Conservation (phyloP, 345 rosid species). For the Isatis tinctoria region DNA sequence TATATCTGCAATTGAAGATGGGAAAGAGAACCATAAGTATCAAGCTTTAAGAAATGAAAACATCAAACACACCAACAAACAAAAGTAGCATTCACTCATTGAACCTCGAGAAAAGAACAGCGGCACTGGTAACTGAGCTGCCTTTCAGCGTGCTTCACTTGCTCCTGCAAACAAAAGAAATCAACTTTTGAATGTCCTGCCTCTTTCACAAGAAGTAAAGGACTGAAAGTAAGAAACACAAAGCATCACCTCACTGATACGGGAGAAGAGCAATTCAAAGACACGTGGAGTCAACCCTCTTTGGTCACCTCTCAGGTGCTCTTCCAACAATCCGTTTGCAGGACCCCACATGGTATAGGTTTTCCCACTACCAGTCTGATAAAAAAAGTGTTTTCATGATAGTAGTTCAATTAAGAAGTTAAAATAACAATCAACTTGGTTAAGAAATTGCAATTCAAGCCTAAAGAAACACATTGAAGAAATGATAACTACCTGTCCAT, state of each 20-base stretch:
- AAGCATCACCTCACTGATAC: constrained; percentile 75
- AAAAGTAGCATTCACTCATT: constrained; percentile 5
- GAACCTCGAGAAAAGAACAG: constrained; percentile 95
- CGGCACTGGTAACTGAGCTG: constrained; percentile 96
- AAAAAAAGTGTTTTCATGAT: constrained; percentile 14
- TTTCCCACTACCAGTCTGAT: constrained; percentile 95
- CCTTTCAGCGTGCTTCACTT: constrained; percentile 69
- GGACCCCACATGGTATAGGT: constrained; percentile 99
- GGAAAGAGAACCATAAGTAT: constrained; percentile 12
- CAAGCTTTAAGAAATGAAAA: constrained; percentile 11
- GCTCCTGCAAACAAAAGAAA: constrained; percentile 56
- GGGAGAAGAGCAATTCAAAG: constrained; percentile 68
- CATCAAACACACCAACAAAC: neutral
- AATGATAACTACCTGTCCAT: constrained; percentile 69
- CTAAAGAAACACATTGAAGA: neutral
- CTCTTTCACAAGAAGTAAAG: neutral
- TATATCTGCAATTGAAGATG: constrained; percentile 65
- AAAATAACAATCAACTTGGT: neutral
- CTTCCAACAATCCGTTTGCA: constrained; percentile 69
- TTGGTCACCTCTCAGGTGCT: constrained; percentile 53
- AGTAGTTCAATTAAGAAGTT: constrained; percentile 1
- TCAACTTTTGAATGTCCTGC: neutral
- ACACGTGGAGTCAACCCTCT: constrained; percentile 96
- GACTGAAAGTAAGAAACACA: constrained; percentile 12
- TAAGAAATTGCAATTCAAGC: neutral